These are phyloP conservation scores for Reticulascus tulasneorum DNA, from an alignment of 2,329 filamentous ascomycete genomes.

Conservation along the genomic window DNA sequence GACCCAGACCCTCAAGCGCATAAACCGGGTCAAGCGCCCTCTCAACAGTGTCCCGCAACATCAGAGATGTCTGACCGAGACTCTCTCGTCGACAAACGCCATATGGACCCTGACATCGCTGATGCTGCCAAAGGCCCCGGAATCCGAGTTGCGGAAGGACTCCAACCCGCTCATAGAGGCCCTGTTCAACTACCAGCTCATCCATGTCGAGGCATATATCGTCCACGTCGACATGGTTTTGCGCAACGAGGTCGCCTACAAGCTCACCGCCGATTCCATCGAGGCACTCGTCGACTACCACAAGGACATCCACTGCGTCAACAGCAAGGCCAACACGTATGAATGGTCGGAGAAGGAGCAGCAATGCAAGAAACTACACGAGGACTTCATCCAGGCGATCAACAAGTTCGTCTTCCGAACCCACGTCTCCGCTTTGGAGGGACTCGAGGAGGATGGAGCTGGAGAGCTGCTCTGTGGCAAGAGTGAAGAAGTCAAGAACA, in stretches of 20 bases:
- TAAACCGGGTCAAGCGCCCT: constrained; percentile 94
- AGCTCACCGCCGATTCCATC: constrained; percentile 92
- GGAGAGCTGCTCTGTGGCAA: constrained; percentile 89
- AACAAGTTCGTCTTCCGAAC: constrained; percentile 97
- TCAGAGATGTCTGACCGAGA: constrained; percentile 92
- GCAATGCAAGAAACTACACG: constrained; percentile 94
- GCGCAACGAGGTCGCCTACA: constrained; percentile 95
- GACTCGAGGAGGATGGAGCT: constrained; percentile 91
- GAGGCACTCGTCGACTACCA: constrained; percentile 91
- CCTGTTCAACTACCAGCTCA: constrained; percentile 86
- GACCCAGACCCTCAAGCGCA: constrained; percentile 92
- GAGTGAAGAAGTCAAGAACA: constrained; percentile 88
- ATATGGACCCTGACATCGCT: constrained; percentile 93
- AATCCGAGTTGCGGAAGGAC: constrained; percentile 78
- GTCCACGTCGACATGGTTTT: constrained; percentile 99
- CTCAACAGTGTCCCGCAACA: constrained; percentile 96
- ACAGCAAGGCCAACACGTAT: constrained; percentile 84
- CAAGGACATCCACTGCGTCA: constrained; percentile 89
- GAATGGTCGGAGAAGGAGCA: constrained; percentile 96
- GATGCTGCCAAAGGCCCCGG: constrained; percentile 87
- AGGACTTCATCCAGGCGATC: constrained; percentile 92
- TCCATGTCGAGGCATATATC: constrained; percentile 95
- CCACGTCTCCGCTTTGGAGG: constrained; percentile 83
- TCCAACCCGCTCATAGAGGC: constrained; percentile 79
- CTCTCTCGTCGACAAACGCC: constrained; percentile 79